Percentiles rank a stretch among this genome's conserved stretches.
phyloP scores from a whole-genome alignment of 23 red algal genomes.

The Gracilariopsis chorda region DNA sequence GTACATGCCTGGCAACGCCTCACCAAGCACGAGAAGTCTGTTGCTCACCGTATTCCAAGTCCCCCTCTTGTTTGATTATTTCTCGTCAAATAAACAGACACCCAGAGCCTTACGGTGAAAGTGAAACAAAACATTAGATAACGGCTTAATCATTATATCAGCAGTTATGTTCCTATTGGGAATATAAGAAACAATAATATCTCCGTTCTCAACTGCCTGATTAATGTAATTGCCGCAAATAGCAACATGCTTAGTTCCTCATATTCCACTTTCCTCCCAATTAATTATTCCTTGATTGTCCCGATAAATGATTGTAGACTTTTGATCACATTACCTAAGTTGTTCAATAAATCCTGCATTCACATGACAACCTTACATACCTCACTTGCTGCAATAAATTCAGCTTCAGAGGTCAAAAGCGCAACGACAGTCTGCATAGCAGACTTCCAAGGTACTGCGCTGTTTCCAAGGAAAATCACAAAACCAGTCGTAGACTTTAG shows the following conservation, averaged over 20 bases:
- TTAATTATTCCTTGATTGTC: neutral
- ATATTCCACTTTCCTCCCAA: neutral
- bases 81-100: no score
- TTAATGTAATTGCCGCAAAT: conserved; percentile 1
- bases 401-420: conserved; percentile 3
- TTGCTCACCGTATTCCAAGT: no score
- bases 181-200: neutral
- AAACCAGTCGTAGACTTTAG: neutral
- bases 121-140: no score
- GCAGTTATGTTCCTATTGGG: neutral
- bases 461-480: neutral
- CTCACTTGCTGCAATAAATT: conserved; percentile 15
- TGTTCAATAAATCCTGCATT: neutral
- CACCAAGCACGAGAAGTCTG: no score
- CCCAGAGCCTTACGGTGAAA: no score
- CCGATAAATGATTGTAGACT: neutral
- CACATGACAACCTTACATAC: neutral
- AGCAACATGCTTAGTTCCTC: conserved; percentile 7
- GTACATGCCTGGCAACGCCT: no score
- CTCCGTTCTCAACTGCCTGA: neutral
- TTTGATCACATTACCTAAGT: neutral
- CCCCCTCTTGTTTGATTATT: no score
- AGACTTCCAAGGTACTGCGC: neutral
- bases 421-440: conserved; percentile 8
- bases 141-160: conserved; percentile 17